Conservation (phyloP, 2,329 filamentous ascomycete genomes). For the Chaetothyriales sp. region DNA sequence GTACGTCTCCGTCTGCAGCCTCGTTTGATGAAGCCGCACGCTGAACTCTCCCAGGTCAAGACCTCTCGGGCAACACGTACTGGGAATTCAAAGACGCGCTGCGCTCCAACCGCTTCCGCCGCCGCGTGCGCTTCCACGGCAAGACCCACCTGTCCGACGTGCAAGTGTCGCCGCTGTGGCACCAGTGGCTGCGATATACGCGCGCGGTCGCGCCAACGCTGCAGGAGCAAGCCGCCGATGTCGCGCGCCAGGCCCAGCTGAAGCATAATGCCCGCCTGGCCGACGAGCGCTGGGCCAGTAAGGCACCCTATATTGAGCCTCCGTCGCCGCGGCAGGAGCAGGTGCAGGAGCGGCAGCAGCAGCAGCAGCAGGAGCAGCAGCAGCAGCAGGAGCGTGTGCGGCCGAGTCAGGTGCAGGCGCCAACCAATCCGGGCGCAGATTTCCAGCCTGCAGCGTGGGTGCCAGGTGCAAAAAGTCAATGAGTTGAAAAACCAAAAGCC, state of each 20-base stretch:
- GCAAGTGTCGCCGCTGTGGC: slow-evolving; percentile 51
- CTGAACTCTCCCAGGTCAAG: slow-evolving; percentile 34
- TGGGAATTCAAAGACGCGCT: slow-evolving; percentile 52
- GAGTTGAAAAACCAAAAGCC: background rate
- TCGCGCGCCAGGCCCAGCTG: slow-evolving; percentile 43
- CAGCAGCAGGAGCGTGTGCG: background rate
- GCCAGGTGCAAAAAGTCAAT: background rate
- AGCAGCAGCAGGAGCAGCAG: background rate
- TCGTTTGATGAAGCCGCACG: background rate
- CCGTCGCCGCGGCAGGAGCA: slow-evolving; percentile 32
- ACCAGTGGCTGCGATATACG: slow-evolving; percentile 54
- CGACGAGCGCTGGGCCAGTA: slow-evolving; percentile 48
- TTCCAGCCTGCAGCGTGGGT: background rate
- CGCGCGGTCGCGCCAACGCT: slow-evolving; percentile 43
- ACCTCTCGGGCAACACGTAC: slow-evolving; percentile 51
- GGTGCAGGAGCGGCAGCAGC: background rate
- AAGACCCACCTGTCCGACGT: slow-evolving; percentile 46
- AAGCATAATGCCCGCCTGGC: slow-evolving; percentile 46
- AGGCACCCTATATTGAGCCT: slow-evolving; percentile 45
- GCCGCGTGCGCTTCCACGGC: slow-evolving; percentile 44
- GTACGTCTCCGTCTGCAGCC: slow-evolving; percentile 24
- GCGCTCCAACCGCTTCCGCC: slow-evolving; percentile 40
- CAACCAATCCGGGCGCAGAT: background rate
- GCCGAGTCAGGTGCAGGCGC: background rate
- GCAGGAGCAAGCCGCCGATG: slow-evolving; percentile 45